Conservation (phyloP, 257 asterid genomes). For the Solanum chaucha region DNA sequence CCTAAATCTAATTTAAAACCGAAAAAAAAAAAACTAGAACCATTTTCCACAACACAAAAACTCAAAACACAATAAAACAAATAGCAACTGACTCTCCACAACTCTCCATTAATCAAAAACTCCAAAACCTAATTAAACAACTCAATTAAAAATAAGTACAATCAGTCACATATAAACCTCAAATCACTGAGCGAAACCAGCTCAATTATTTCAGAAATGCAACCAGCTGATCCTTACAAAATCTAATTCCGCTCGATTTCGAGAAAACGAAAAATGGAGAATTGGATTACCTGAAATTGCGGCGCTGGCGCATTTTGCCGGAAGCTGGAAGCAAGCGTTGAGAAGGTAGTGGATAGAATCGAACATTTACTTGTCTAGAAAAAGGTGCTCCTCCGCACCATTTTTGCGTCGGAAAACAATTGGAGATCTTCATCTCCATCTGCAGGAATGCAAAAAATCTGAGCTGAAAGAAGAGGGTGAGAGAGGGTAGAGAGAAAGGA, state of each 20-base stretch:
- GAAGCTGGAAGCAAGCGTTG: constrained; percentile 41
- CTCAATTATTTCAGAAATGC: not conserved
- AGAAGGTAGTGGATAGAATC: constrained; percentile 28
- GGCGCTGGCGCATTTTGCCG: constrained; percentile 55
- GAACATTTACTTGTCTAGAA: constrained; percentile 17
- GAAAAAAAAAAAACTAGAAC: not conserved
- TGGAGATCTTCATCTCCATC: constrained; percentile 64
- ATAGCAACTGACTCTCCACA: not conserved
- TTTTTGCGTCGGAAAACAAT: constrained; percentile 39
- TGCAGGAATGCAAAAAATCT: not conserved
- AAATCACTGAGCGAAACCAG: not conserved
- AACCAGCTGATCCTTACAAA: not conserved
- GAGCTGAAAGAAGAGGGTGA: not conserved
- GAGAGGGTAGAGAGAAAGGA: not conserved
- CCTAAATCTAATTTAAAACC: not conserved
- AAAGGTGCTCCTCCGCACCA: constrained; percentile 24
- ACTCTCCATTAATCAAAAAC: not conserved
- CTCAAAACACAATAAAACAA: not conserved
- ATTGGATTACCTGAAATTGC: constrained; percentile 46
- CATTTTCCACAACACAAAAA: not conserved
- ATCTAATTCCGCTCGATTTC: not conserved
- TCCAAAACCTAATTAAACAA: not conserved
- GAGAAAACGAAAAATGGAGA: not conserved
- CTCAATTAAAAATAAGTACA: not conserved
- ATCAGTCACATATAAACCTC: not conserved